Conservation (phyloP, 495 filamentous ascomycete species). For the Parathielavia hyrcaniae region DNA sequence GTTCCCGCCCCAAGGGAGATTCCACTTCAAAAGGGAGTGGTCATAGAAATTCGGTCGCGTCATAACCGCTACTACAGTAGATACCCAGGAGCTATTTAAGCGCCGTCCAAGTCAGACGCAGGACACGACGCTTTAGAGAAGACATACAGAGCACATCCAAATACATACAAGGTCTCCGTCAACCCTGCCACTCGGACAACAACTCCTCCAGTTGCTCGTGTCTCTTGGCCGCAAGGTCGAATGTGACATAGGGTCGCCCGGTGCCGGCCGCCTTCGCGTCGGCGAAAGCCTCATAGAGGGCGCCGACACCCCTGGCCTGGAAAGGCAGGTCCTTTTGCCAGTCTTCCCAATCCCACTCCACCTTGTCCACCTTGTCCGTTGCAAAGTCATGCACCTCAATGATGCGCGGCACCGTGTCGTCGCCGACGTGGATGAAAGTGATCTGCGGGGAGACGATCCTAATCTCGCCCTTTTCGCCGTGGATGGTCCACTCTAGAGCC, state of each 20-base stretch:
- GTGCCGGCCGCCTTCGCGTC: slow-evolving; percentile 13
- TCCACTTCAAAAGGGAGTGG: background rate
- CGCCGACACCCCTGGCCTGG: slow-evolving; percentile 39
- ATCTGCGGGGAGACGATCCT: slow-evolving; percentile 34
- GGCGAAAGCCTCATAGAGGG: slow-evolving; percentile 48
- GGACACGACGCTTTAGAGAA: too few species aligned
- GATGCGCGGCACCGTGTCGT: slow-evolving; percentile 28
- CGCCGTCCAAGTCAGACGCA: background rate
- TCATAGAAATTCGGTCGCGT: slow-evolving; percentile 3
- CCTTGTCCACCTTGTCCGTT: slow-evolving; percentile 36
- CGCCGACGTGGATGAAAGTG: slow-evolving; percentile 36
- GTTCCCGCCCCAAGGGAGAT: background rate
- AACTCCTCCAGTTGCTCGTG: slow-evolving; percentile 35
- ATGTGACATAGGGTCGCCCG: slow-evolving; percentile 29
- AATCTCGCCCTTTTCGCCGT: slow-evolving; percentile 52
- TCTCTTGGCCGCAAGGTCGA: slow-evolving; percentile 40
- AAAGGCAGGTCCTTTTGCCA: slow-evolving; percentile 37
- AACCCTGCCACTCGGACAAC: slow-evolving; percentile 20
- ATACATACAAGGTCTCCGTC: background rate
- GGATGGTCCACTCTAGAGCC: slow-evolving; percentile 49
- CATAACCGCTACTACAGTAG: slow-evolving; percentile 5
- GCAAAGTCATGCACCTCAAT: slow-evolving; percentile 43
- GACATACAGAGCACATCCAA: background rate
- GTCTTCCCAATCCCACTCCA: slow-evolving; percentile 40
- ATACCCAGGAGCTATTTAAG: background rate